Conservation (phyloP, 495 filamentous ascomycete species). For the Chaetomidium leptoderma region DNA sequence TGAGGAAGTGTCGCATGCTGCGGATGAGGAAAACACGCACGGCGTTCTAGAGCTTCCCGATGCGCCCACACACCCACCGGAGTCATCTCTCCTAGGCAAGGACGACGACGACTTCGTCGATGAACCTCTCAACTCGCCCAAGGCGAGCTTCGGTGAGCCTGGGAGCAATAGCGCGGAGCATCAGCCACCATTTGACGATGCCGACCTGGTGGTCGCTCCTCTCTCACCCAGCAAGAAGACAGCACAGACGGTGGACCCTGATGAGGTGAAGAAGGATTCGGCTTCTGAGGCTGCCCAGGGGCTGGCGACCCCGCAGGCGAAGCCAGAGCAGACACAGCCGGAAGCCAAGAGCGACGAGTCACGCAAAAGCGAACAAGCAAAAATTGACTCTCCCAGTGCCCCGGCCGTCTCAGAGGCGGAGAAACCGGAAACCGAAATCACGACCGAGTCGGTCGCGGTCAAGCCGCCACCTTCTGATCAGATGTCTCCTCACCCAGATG, state of each 20-base stretch:
- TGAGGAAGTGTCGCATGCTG: slow-evolving; percentile 76
- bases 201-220: slow-evolving; percentile 45
- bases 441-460: not conserved
- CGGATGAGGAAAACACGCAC: slow-evolving; percentile 59
- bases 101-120: slow-evolving; percentile 68
- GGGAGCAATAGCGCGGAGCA: slow-evolving; percentile 36
- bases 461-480: slow-evolving; percentile 5
- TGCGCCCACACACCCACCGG: slow-evolving; percentile 28
- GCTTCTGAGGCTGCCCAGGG: not conserved
- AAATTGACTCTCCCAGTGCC: not conserved
- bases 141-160: slow-evolving; percentile 39
- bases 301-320: not conserved
- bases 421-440: not conserved
- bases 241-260: not conserved
- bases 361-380: slow-evolving; percentile 3
- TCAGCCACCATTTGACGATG: slow-evolving; percentile 36
- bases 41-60: slow-evolving; percentile 49
- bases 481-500: slow-evolving; percentile 56
- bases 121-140: slow-evolving; percentile 60
- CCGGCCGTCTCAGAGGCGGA: slow-evolving; percentile 5
- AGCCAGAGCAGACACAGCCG: not conserved
- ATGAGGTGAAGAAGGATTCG: slow-evolving; percentile 2
- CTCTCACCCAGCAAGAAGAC: slow-evolving; percentile 47
- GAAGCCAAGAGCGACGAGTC: not conserved
- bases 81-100: slow-evolving; percentile 45